phyloP scores from a whole-genome alignment of 2,329 filamentous ascomycete genomes.

The Calycina herbarum region DNA sequence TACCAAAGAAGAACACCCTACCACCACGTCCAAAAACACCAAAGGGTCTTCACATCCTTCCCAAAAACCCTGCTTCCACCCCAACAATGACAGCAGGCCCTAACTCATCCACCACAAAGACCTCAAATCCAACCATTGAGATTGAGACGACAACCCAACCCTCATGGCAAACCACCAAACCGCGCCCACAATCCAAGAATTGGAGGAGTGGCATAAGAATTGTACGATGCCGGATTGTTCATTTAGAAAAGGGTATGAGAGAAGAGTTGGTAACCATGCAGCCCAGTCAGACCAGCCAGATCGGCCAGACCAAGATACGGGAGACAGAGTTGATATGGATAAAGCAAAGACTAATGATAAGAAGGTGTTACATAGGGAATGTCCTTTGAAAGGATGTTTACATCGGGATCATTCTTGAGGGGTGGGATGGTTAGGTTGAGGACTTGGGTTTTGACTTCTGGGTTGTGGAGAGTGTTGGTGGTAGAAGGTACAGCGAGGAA shows the following conservation, averaged over 20 bases:
- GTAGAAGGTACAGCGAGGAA: too few relatives aligned
- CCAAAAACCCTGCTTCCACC: neutral
- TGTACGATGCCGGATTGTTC: neutral
- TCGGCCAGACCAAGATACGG: neutral
- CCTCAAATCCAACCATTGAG: neutral
- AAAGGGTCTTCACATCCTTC: neutral
- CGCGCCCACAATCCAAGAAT: neutral
- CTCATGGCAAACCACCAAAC: neutral
- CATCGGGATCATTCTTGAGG: neutral
- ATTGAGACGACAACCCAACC: neutral
- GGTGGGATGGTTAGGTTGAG: too few relatives aligned
- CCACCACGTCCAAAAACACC: neutral
- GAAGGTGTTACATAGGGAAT: neutral
- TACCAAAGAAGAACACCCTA: neutral
- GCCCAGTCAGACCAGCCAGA: neutral
- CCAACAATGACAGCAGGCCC: neutral
- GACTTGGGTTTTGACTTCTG: too few relatives aligned
- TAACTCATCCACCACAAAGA: neutral
- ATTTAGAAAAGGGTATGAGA: neutral
- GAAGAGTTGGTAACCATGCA: neutral
- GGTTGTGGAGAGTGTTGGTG: neutral
- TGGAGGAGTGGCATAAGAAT: neutral
- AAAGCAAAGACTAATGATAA: neutral
- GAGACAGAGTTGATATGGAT: neutral
- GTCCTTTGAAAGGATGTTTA: neutral